These are phyloP conservation scores for Astrothelium macrocarpum DNA, from an alignment of 495 filamentous ascomycete species.

Conservation along the genomic window DNA sequence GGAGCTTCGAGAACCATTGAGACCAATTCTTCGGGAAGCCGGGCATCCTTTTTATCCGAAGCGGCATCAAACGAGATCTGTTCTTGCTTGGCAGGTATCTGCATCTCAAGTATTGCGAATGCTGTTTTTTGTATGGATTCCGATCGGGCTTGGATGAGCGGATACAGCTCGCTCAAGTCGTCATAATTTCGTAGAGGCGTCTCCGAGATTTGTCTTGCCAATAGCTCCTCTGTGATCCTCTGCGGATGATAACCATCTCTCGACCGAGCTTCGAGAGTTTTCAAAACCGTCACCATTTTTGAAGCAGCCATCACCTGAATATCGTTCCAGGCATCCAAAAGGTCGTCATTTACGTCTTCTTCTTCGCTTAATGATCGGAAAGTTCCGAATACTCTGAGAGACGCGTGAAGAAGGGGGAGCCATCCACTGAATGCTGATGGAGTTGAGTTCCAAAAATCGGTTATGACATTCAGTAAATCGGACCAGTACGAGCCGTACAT, in stretches of 20 bases:
- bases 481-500: constrained; percentile 85
- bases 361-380: constrained; percentile 42
- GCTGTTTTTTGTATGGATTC: constrained; percentile 66
- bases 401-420: constrained; percentile 56
- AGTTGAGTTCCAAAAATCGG: constrained; percentile 20
- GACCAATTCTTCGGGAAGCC: constrained; percentile 39
- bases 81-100: constrained; percentile 68
- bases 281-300: constrained; percentile 20
- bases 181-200: constrained; percentile 46
- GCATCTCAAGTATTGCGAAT: constrained; percentile 67
- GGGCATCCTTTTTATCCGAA: constrained; percentile 57
- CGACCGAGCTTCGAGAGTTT: constrained; percentile 11
- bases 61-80: constrained; percentile 74
- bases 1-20: constrained; percentile 40
- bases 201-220: constrained; percentile 53
- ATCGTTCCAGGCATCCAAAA: constrained; percentile 60
- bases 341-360: constrained; percentile 71
- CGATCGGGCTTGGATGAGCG: constrained; percentile 66
- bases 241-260: constrained; percentile 40
- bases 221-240: constrained; percentile 59
- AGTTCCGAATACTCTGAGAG: constrained; percentile 57
- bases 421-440: constrained; percentile 1
- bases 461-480: constrained; percentile 48
- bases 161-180: constrained; percentile 52
- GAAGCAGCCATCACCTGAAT: constrained; percentile 44